phyloP scores from a whole-genome alignment of 2,329 filamentous ascomycete species.

The Nakataea oryzae region DNA sequence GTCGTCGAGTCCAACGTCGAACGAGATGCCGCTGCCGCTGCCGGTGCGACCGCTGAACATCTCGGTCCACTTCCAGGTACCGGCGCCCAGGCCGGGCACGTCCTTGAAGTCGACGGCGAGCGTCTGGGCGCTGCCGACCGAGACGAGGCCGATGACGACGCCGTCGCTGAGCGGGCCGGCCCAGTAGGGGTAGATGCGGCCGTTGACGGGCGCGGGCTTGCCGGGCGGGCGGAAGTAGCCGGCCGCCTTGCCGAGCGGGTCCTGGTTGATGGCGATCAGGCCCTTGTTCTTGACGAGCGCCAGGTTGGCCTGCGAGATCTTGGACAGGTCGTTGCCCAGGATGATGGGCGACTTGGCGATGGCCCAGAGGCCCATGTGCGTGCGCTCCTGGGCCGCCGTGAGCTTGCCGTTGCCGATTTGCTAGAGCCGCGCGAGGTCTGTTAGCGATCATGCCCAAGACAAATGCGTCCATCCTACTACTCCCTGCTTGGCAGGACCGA shows the following conservation, averaged over 20 bases:
- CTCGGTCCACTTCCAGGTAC: conserved; percentile 28
- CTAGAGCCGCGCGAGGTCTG: neutral
- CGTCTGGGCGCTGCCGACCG: conserved; percentile 24
- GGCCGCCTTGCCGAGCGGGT: conserved; percentile 13
- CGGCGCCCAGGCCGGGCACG: conserved; percentile 25
- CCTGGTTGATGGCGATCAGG: conserved; percentile 17
- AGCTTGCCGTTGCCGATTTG: conserved; percentile 10
- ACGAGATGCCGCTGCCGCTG: conserved; percentile 10
- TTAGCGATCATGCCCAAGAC: neutral
- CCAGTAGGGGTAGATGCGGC: conserved; percentile 31
- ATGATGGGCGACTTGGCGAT: conserved; percentile 16
- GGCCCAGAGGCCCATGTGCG: conserved; percentile 18
- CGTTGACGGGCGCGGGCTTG: conserved; percentile 26
- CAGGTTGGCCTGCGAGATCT: conserved; percentile 10
- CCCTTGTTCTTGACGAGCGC: conserved; percentile 14
- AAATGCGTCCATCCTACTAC: no score
- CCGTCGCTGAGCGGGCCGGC: conserved; percentile 24
- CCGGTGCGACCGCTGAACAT: conserved; percentile 16
- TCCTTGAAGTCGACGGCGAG: conserved; percentile 32
- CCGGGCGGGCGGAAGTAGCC: conserved; percentile 14
- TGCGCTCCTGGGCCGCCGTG: conserved; percentile 12
- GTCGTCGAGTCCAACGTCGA: conserved; percentile 8
- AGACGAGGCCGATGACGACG: conserved; percentile 22
- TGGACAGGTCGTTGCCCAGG: conserved; percentile 15
- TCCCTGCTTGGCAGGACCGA: no score